Conservation (phyloP, 345 rosid genomes). For the Ceriops zippeliana region DNA sequence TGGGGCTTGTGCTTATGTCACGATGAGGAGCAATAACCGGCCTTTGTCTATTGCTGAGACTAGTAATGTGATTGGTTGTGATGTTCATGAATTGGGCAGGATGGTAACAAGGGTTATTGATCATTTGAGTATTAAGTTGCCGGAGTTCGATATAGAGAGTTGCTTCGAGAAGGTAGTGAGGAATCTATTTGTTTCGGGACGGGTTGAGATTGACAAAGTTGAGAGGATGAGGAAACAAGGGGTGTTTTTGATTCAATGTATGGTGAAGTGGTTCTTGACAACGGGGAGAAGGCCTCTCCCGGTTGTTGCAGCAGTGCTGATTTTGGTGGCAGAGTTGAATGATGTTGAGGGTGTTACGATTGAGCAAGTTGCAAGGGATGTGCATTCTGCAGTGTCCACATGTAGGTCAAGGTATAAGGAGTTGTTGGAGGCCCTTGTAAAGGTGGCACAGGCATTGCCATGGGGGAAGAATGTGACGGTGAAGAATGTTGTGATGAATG, state of each 20-base stretch:
- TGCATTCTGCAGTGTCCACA: conserved; percentile 37
- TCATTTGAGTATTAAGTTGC: conserved; percentile 45
- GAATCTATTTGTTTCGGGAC: conserved; percentile 24
- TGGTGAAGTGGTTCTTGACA: conserved; percentile 66
- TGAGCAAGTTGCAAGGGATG: conserved; percentile 49
- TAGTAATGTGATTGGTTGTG: conserved; percentile 43
- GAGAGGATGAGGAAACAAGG: conserved; percentile 65
- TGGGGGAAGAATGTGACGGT: conserved; percentile 74
- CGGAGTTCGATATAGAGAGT: conserved; percentile 49
- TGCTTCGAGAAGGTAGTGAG: conserved; percentile 40
- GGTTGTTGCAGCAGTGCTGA: conserved; percentile 65
- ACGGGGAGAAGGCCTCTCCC: conserved; percentile 80
- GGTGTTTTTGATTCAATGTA: conserved; percentile 62
- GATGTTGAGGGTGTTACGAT: conserved; percentile 40
- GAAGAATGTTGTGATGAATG: conserved; percentile 66
- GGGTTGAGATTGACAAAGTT: conserved; percentile 36
- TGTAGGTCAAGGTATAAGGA: conserved; percentile 55
- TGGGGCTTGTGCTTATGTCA: conserved; percentile 65
- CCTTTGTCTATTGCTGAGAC: conserved; percentile 51
- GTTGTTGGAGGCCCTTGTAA: conserved; percentile 56
- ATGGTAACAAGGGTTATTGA: conserved; percentile 65
- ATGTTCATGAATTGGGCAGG: conserved; percentile 59
- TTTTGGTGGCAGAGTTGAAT: conserved; percentile 57
- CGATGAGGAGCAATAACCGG: conserved; percentile 46
- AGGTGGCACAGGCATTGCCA: conserved; percentile 66